phyloP scores from a whole-genome alignment of 202 grass and related monocot genomes.

The Digitaria exilis region DNA sequence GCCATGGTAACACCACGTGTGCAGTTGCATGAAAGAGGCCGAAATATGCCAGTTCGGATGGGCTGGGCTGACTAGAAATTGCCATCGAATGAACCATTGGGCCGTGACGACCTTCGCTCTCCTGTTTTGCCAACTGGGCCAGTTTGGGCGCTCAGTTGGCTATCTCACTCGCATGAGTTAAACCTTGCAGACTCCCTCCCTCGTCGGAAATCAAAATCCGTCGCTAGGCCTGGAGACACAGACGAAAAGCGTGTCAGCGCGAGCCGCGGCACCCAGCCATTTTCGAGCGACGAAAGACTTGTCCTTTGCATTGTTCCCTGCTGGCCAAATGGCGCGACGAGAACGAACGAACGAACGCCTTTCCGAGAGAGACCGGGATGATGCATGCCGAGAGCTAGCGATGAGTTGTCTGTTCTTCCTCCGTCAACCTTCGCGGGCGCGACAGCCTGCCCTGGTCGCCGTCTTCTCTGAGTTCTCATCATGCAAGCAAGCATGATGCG shows the following conservation, averaged over 20 bases:
- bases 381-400: too few species aligned
- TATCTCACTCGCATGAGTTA: too few species aligned
- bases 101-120: neutral
- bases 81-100: neutral
- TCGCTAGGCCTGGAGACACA: too few species aligned
- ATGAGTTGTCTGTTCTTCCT: neutral
- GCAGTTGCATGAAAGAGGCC: too few species aligned
- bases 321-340: constrained; percentile 12
- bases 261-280: neutral
- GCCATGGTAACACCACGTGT: too few species aligned
- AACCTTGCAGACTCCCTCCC: too few species aligned
- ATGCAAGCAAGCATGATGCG: neutral
- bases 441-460: neutral
- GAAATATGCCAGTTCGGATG: neutral
- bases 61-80: neutral
- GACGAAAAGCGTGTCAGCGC: neutral
- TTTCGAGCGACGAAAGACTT: neutral
- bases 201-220: too few species aligned
- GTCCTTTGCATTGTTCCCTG: neutral
- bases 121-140: too few species aligned
- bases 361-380: neutral
- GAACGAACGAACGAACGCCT: constrained; percentile 6
- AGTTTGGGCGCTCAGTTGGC: too few species aligned
- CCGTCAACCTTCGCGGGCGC: neutral
- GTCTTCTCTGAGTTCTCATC: neutral